Base-by-base conservation (phyloP, 345 rosid genomes). In the Lagerstroemia speciosa region DNA sequence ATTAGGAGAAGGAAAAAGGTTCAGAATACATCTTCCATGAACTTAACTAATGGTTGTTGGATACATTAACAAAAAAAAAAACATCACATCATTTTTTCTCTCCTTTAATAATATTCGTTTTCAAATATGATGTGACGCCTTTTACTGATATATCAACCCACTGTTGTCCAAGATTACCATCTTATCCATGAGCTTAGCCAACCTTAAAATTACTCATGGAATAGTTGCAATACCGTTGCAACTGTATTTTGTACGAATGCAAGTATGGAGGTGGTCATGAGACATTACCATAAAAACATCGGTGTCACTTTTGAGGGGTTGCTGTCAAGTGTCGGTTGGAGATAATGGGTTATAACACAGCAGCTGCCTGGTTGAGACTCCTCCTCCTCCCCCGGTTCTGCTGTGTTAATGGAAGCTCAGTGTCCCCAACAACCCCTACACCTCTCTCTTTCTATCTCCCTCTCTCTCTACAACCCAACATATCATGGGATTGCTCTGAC, bases 181-280 rank as follows among this genome's bases (percentile, higher is more conserved):
- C n/a, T n/a, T n/a, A n/a, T n/a, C n/a, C n/a, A n/a, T n/a, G n/a
- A n/a, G n/a, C n/a, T n/a, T n/a, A n/a, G n/a, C n/a, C n/a, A n/a
- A n/a, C n/a, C n/a, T n/a, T n/a, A n/a, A n/a, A n/a, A n/a, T n/a
- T n/a, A n/a, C n/a, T n/a, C n/a, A n/a, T n/a, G n/a, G n/a, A n/a
- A 9, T 8, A 41, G 46, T 8, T 32, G 68, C 40, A 65, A 38
- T 27, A 15, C 41, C 7, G 68, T 20, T 17, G 37, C 71, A 69
- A 57, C 71, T 29, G 71, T 58, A 58, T 53, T 68, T 67, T 69
- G 65, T 69, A 57, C 52, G 64, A 27, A 57, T 33, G 50, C 36
- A 19, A 38, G n/a, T n/a, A 57, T 69, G 71, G 55, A 69, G 43
- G 53, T 8, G 53, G n/a, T 46, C 53, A 17, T 46, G 29, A 52